phyloP scores from a whole-genome alignment of 768 basidiomycete species.

The Amanita rubescens region DNA sequence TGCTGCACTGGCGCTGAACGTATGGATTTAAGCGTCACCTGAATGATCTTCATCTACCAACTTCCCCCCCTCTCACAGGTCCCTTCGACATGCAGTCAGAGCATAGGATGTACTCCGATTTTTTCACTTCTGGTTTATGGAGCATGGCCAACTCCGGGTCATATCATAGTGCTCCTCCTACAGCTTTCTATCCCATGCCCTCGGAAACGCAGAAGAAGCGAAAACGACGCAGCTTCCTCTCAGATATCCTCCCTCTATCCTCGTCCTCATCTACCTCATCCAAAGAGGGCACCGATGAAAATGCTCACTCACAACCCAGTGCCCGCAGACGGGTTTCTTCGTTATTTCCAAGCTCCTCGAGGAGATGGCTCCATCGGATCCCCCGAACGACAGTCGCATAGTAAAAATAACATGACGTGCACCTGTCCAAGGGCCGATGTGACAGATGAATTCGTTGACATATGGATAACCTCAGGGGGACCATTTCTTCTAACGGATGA shows the following conservation, averaged over 20 bases:
- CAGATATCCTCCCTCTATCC: not conserved
- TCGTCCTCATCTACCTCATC: not conserved
- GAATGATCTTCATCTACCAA: not conserved
- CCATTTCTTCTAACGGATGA: conserved; percentile 21
- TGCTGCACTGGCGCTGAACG: not conserved
- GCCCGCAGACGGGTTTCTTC: not conserved
- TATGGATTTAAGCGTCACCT: not conserved
- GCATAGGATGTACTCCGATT: conserved; percentile 31
- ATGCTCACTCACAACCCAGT: not conserved
- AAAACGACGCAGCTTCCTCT: not conserved
- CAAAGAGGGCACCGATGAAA: not conserved
- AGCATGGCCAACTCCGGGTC: conserved; percentile 24
- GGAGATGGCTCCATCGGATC: not conserved
- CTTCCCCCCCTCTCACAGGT: not conserved
- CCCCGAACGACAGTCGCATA: not conserved
- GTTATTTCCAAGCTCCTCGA: not conserved
- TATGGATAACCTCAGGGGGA: conserved; percentile 28
- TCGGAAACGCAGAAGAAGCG: not conserved
- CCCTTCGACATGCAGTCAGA: not conserved
- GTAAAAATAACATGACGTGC: not conserved
- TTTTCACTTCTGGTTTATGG: conserved; percentile 40
- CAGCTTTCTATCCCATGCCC: conserved; percentile 2
- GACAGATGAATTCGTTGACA: conserved; percentile 12
- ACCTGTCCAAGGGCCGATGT: not conserved
- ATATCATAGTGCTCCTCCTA: conserved; percentile 4